Conservation (phyloP, 345 rosid species). For the Anastatica hierochuntica region DNA sequence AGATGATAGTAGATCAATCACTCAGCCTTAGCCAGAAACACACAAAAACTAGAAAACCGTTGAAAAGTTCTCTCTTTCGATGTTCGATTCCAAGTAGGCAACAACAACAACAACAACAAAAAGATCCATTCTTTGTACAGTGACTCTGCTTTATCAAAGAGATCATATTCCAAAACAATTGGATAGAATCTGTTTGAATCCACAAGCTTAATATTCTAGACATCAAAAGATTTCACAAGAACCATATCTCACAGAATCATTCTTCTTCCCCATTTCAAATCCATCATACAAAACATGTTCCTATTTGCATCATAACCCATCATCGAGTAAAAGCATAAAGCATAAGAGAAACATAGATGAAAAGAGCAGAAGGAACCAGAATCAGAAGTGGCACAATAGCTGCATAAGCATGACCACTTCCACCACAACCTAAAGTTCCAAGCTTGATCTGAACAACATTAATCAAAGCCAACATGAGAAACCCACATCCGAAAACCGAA, state of each 20-base stretch:
- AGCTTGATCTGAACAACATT: constrained; percentile 37
- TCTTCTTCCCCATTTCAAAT: constrained; percentile 9
- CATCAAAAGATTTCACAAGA: constrained; percentile 11
- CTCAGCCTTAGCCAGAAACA: no score
- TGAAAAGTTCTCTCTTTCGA: not conserved
- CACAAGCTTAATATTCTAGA: constrained; percentile 10
- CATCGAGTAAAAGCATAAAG: constrained; percentile 62
- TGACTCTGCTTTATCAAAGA: constrained; percentile 2
- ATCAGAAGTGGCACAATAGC: constrained; percentile 69
- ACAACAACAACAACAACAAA: constrained; percentile 9
- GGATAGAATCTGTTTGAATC: constrained; percentile 15
- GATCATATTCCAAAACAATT: constrained; percentile 17
- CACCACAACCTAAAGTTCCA: constrained; percentile 59
- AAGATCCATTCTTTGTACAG: no score
- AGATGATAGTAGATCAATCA: not conserved
- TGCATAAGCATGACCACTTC: constrained; percentile 47
- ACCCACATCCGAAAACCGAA: constrained; percentile 55
- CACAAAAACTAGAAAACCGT: not conserved
- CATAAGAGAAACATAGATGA: constrained; percentile 45
- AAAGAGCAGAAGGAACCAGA: constrained; percentile 47
- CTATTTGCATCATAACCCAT: constrained; percentile 1
- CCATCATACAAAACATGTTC: not conserved
- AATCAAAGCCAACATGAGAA: constrained; percentile 66
- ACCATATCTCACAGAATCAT: constrained; percentile 7
- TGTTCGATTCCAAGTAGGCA: constrained; percentile 8